A percentile compares a stretch with the other conserved stretches of the same genome.
phyloP scores from a whole-genome alignment of 208 protist genomes.

The Acanthamoeba healyi region DNA sequence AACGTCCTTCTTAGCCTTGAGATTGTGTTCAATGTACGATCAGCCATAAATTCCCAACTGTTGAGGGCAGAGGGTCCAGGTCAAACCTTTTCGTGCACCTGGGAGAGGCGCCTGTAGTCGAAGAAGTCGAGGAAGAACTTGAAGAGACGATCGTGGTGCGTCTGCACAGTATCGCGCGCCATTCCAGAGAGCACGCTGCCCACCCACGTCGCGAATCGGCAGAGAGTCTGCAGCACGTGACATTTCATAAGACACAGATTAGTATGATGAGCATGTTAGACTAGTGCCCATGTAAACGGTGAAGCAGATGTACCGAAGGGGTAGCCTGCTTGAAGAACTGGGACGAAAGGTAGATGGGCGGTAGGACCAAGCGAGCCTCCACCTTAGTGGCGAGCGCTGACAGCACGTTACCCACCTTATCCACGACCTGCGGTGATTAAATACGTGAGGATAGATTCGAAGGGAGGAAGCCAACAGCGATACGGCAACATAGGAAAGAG shows the following conservation, averaged over 20 bases:
- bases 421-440: conserved; percentile 2
- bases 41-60: neutral
- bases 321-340: conserved; percentile 7
- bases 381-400: conserved; percentile 60
- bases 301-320: conserved; percentile 12
- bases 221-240: neutral
- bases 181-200: conserved; percentile 43
- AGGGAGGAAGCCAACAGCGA: too few species aligned
- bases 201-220: conserved; percentile 8
- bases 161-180: conserved; percentile 38
- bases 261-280: too few species aligned
- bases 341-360: conserved; percentile 1
- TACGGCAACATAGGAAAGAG: neutral
- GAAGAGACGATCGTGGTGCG: conserved; percentile 51
- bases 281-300: too few species aligned
- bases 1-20: neutral
- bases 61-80: neutral
- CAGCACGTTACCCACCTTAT: conserved; percentile 19
- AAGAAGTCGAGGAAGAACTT: conserved; percentile 73
- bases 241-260: neutral
- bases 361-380: conserved; percentile 29
- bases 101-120: conserved; percentile 51
- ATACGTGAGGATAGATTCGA: neutral
- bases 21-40: neutral
- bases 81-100: conserved; percentile 7